These are phyloP conservation scores for Cladophialophora psammophila DNA, from an alignment of 2,329 filamentous ascomycete species.

Conservation along the genomic window DNA sequence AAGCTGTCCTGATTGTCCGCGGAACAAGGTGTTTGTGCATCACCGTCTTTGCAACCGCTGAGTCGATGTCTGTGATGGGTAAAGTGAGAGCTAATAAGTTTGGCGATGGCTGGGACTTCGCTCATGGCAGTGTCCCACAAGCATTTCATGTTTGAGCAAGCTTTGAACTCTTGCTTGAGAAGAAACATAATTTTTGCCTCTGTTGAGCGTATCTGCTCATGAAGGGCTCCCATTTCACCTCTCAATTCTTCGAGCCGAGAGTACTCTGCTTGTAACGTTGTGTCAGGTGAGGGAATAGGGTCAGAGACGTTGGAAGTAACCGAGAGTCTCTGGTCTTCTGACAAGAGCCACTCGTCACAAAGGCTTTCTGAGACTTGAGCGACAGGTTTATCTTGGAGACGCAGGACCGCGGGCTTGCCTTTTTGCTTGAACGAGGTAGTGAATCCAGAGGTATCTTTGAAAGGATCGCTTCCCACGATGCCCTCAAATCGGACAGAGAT, in stretches of 20 bases:
- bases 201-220: conserved; percentile 41
- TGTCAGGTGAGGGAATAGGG: conserved; percentile 11
- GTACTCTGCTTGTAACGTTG: conserved; percentile 40
- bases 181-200: conserved; percentile 43
- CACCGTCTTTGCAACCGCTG: conserved; percentile 27
- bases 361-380: conserved; percentile 33
- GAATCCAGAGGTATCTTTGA: conserved; percentile 43
- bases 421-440: conserved; percentile 45
- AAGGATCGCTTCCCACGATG: conserved; percentile 37
- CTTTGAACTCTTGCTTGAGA: conserved; percentile 43
- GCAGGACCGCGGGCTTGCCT: conserved; percentile 42
- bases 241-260: conserved; percentile 42
- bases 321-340: conserved; percentile 25
- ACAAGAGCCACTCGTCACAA: conserved; percentile 40
- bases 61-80: conserved; percentile 33
- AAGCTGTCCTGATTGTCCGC: conserved; percentile 2
- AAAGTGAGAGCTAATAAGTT: conserved; percentile 43
- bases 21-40: conserved; percentile 26
- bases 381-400: conserved; percentile 41
- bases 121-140: conserved; percentile 43
- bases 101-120: conserved; percentile 43
- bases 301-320: conserved; percentile 21
- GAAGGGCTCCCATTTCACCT: conserved; percentile 40
- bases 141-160: conserved; percentile 43
- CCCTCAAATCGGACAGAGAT: conserved; percentile 43